Percentiles rank a stretch among this genome's conserved stretches.
Evolutionary conservation across 108 stramenopile species (phyloP).

Genomic region (Nitzschia inconspicua): DNA sequence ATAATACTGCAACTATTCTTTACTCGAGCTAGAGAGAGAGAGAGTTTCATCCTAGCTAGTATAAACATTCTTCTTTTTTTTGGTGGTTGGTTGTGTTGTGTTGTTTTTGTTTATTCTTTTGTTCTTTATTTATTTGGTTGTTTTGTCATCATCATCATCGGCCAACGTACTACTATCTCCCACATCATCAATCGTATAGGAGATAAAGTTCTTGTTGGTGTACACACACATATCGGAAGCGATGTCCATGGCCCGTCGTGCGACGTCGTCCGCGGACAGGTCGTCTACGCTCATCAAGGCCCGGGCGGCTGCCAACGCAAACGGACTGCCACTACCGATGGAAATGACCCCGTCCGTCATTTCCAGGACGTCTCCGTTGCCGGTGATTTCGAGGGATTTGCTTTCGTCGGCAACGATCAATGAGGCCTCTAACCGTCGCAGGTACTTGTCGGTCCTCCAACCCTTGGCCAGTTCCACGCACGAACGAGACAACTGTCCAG

Average conservation of each 20-base stretch:
- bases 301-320: slow-evolving; percentile 91
- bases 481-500: slow-evolving; percentile 88
- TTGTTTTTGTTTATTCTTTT: too few relatives aligned
- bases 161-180: too few relatives aligned
- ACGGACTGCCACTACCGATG: slow-evolving; percentile 83
- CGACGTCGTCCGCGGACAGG: slow-evolving; percentile 89
- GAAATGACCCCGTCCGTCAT: slow-evolving; percentile 90
- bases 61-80: too few relatives aligned
- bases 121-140: too few relatives aligned
- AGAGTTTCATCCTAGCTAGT: too few relatives aligned
- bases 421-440: slow-evolving; percentile 90
- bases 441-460: slow-evolving; percentile 98
- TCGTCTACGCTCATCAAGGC: slow-evolving; percentile 87
- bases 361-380: slow-evolving; percentile 97
- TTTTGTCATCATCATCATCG: too few relatives aligned
- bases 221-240: slow-evolving; percentile 97
- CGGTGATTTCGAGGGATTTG: slow-evolving; percentile 88
- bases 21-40: too few relatives aligned
- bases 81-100: too few relatives aligned
- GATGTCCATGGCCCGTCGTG: slow-evolving; percentile 87
- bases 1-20: too few relatives aligned
- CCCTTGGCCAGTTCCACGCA: slow-evolving; percentile 98
- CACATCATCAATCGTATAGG: slow-evolving; percentile 53
- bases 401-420: slow-evolving; percentile 88
- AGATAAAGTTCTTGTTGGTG: slow-evolving; percentile 88